Conservation (phyloP, 352 stramenopile species). For the Globisporangium uncinulatum region DNA sequence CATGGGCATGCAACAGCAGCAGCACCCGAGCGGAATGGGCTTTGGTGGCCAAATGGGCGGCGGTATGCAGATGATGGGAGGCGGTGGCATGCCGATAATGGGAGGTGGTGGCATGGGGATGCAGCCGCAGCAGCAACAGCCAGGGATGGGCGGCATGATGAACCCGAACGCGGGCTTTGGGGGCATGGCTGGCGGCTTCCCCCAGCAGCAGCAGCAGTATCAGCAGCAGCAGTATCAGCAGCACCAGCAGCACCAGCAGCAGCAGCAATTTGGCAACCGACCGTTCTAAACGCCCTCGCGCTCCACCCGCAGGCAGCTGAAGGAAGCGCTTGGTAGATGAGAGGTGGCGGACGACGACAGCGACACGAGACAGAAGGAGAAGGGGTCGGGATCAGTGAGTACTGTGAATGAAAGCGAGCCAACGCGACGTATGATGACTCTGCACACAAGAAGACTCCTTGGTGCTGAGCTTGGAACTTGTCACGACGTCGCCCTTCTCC, state of each 20-base stretch:
- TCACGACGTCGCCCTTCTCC: too few species aligned
- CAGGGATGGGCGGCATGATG: constrained; percentile 56
- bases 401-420: neutral
- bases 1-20: too few species aligned
- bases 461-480: neutral
- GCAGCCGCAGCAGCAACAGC: constrained; percentile 30
- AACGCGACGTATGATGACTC: neutral
- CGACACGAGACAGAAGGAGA: neutral
- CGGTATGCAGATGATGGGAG: constrained; percentile 15
- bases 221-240: constrained; percentile 34
- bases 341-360: neutral
- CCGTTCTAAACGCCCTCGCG: constrained; percentile 23
- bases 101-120: constrained; percentile 23
- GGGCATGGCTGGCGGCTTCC: constrained; percentile 34
- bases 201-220: constrained; percentile 40
- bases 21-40: constrained; percentile 21
- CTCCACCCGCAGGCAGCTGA: neutral
- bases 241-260: constrained; percentile 53
- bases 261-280: constrained; percentile 51
- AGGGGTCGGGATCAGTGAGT: too few species aligned
- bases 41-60: constrained; percentile 25
- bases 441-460: neutral
- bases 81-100: constrained; percentile 20
- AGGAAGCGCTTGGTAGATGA: constrained; percentile 1
- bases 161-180: constrained; percentile 39